A percentile compares a stretch with the other conserved stretches of the same genome.
Evolutionary conservation across 192 early-diverging fungal species (phyloP).

Genomic region (Lobosporangium transversale): DNA sequence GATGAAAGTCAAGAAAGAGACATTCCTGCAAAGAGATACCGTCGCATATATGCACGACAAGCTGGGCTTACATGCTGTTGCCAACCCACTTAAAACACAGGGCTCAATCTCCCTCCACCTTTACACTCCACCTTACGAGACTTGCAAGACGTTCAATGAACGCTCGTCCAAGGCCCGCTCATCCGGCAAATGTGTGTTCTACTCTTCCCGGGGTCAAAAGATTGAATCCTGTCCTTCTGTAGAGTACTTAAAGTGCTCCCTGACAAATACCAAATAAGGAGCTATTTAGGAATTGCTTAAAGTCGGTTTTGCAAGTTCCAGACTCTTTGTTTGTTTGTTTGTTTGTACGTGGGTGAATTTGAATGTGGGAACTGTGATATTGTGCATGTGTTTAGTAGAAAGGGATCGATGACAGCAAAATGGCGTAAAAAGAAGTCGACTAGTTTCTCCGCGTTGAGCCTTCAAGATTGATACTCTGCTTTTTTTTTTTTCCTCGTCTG

Average conservation of each 20-base stretch:
- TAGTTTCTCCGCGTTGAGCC: neutral
- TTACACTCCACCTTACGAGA: constrained; percentile 89
- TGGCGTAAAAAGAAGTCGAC: constrained; percentile 7
- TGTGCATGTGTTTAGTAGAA: too few species aligned
- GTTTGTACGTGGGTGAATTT: neutral
- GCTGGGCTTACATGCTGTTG: constrained; percentile 87
- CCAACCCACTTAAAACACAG: constrained; percentile 66
- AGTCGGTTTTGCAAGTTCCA: constrained; percentile 1
- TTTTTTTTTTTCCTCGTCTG: neutral
- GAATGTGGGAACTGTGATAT: constrained; percentile 1
- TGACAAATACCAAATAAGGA: constrained; percentile 42
- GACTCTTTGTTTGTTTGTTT: constrained; percentile 11
- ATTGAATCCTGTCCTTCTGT: constrained; percentile 51
- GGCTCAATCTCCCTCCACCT: constrained; percentile 90
- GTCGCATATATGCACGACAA: constrained; percentile 94
- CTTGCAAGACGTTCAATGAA: constrained; percentile 89
- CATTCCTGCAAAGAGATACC: constrained; percentile 64
- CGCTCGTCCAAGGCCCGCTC: constrained; percentile 71
- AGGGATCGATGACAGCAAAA: too few species aligned
- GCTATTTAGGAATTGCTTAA: too few species aligned
- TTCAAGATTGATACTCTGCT: neutral
- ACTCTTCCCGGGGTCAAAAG: constrained; percentile 62
- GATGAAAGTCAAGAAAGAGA: constrained; percentile 59
- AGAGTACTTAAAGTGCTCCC: constrained; percentile 44
- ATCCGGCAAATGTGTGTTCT: constrained; percentile 72